Evolutionary conservation across 257 asterid species (phyloP).

Genomic region (Henckelia pumila): DNA sequence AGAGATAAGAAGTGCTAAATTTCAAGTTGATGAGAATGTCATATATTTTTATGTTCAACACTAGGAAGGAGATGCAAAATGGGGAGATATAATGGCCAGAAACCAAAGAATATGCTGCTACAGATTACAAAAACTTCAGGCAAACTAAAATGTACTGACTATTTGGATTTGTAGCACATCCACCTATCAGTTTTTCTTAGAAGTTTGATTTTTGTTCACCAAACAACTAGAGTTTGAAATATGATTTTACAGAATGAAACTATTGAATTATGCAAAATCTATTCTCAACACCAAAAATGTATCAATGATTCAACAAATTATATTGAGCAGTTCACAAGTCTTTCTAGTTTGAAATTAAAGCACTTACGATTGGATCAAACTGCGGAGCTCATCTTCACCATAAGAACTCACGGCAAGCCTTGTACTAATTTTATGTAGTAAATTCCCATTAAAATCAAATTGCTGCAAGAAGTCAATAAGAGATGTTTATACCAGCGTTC

Average conservation of each 20-base stretch:
- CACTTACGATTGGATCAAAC: constrained; percentile 88
- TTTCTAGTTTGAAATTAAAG: constrained; percentile 10
- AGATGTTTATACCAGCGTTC: not conserved
- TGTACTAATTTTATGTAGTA: constrained; percentile 69
- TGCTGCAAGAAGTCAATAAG: constrained; percentile 54
- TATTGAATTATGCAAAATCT: no score
- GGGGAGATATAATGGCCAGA: not conserved
- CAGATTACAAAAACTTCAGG: not conserved
- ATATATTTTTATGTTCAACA: not conserved
- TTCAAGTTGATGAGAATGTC: not conserved
- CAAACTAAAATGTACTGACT: not conserved
- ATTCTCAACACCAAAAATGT: not conserved
- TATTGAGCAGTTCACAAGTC: not conserved
- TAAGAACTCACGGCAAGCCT: constrained; percentile 80
- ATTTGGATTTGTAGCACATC: not conserved
- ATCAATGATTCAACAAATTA: constrained; percentile 5
- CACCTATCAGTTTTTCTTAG: not conserved
- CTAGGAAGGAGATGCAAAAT: not conserved
- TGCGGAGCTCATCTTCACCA: constrained; percentile 90
- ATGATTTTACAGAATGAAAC: no score
- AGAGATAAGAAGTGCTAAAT: no score
- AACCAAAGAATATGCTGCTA: not conserved
- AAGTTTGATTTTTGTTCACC: not conserved
- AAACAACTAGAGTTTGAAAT: no score
- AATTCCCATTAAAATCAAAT: constrained; percentile 72